Conservation (phyloP, 306 rosid species). For the Senna tora region DNA sequence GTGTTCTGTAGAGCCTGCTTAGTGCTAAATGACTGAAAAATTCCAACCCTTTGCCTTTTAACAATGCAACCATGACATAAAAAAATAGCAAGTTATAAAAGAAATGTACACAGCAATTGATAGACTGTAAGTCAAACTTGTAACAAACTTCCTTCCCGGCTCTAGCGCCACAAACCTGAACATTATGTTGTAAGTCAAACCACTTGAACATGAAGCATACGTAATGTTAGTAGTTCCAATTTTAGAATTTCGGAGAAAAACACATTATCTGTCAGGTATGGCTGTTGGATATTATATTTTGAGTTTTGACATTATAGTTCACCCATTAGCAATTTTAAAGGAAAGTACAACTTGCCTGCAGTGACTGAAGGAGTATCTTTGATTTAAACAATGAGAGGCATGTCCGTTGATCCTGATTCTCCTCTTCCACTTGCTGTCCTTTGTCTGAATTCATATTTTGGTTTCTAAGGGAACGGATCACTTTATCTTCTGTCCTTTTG, state of each 20-base stretch:
- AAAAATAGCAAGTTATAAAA: neutral
- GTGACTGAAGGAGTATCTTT: slow-evolving; percentile 43
- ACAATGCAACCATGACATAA: neutral
- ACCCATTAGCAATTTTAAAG: slow-evolving; percentile 36
- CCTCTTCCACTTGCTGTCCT: slow-evolving; percentile 43
- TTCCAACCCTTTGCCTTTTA: too few species aligned
- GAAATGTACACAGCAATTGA: slow-evolving; percentile 24
- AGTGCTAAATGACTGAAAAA: too few species aligned
- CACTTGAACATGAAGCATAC: slow-evolving; percentile 2
- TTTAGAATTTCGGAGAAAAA: slow-evolving; percentile 1
- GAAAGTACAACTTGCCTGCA: slow-evolving; percentile 30
- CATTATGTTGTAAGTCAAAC: neutral
- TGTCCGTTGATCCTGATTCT: slow-evolving; percentile 52
- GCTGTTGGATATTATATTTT: slow-evolving; percentile 14
- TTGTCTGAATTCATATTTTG: slow-evolving; percentile 47
- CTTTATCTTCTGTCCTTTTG: slow-evolving; percentile 50
- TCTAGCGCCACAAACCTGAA: neutral
- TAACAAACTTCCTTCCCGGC: too few species aligned
- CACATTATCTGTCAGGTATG: slow-evolving; percentile 14
- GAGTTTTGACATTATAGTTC: slow-evolving; percentile 35
- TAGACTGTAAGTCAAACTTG: neutral
- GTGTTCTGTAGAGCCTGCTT: neutral
- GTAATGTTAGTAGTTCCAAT: neutral
- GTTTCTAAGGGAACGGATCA: slow-evolving; percentile 55
- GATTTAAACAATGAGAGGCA: slow-evolving; percentile 32